A percentile compares a stretch with the other conserved stretches of the same genome.
These are phyloP conservation scores for Pseudomicrostroma phylloplanum DNA, from an alignment of 1,284 basidiomycete genomes.

Conservation along the genomic window DNA sequence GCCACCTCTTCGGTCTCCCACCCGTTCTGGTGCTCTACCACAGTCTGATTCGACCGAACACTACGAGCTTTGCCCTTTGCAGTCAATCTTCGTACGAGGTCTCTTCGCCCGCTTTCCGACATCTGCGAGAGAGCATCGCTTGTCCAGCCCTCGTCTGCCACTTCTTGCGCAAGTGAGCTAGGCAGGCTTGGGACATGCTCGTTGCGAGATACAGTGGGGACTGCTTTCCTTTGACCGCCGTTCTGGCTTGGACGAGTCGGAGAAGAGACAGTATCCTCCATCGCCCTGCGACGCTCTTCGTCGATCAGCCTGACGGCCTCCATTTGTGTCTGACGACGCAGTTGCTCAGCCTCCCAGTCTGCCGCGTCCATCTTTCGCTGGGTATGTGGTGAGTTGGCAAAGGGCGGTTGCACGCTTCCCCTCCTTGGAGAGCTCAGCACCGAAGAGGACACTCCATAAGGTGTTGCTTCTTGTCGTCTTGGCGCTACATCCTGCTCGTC, in stretches of 20 bases:
- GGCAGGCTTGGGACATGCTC: constrained; percentile 5
- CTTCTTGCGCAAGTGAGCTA: neutral
- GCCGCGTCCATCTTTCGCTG: neutral
- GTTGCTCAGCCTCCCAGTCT: constrained; percentile 26
- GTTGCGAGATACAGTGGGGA: neutral
- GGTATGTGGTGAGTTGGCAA: no score
- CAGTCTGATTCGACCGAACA: neutral
- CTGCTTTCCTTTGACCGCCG: neutral
- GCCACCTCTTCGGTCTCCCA: neutral
- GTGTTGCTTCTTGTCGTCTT: neutral
- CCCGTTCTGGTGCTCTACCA: neutral
- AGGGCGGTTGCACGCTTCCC: constrained; percentile 14
- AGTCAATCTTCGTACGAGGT: constrained; percentile 1
- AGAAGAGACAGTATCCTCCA: constrained; percentile 8
- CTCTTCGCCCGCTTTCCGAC: neutral
- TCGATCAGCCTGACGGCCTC: constrained; percentile 42
- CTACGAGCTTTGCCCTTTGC: neutral
- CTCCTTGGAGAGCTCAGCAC: constrained; percentile 23
- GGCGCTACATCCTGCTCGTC: neutral
- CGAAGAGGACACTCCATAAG: constrained; percentile 13
- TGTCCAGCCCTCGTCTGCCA: constrained; percentile 4
- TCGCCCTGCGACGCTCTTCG: constrained; percentile 26
- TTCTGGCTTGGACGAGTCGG: neutral
- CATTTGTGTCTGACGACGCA: constrained; percentile 31
- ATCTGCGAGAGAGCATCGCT: neutral